phyloP scores from a whole-genome alignment of 331 rosid genomes.

The Telfairia occidentalis region DNA sequence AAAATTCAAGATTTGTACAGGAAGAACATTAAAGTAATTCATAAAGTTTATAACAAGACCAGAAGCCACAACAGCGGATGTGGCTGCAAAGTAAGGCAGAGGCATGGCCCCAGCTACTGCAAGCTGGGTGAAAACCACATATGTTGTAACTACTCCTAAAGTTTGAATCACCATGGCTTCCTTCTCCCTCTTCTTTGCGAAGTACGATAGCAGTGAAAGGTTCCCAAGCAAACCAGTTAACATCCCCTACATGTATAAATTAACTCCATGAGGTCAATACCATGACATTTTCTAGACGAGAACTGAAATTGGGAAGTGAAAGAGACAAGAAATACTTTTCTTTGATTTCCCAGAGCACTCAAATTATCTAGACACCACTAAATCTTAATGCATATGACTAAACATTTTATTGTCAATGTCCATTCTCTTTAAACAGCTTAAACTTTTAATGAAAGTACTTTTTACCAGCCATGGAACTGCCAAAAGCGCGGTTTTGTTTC shows the following conservation, averaged over 20 bases:
- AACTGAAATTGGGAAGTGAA: not conserved
- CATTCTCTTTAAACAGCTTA: not conserved
- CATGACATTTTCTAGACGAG: not conserved
- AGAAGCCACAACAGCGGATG: constrained; percentile 48
- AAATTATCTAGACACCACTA: not conserved
- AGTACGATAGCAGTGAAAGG: constrained; percentile 86
- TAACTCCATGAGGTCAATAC: not conserved
- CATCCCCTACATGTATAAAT: constrained; percentile 57
- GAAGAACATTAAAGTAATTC: constrained; percentile 58
- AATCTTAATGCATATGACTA: not conserved
- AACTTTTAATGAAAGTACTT: not conserved
- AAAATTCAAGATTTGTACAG: constrained; percentile 47
- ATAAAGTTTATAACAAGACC: constrained; percentile 74
- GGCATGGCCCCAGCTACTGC: constrained; percentile 93
- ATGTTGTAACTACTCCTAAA: constrained; percentile 60
- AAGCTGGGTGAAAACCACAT: constrained; percentile 60
- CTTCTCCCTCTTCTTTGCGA: constrained; percentile 87
- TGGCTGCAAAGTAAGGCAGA: constrained; percentile 50
- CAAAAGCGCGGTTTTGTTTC: constrained; percentile 53
- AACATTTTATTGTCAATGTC: not conserved
- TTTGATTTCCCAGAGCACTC: not conserved
- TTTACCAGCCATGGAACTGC: constrained; percentile 89
- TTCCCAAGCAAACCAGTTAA: constrained; percentile 89
- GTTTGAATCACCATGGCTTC: constrained; percentile 89
- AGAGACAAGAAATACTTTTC: not conserved